phyloP scores from a whole-genome alignment of 163 green algal genomes.

The Volvox carteri region DNA sequence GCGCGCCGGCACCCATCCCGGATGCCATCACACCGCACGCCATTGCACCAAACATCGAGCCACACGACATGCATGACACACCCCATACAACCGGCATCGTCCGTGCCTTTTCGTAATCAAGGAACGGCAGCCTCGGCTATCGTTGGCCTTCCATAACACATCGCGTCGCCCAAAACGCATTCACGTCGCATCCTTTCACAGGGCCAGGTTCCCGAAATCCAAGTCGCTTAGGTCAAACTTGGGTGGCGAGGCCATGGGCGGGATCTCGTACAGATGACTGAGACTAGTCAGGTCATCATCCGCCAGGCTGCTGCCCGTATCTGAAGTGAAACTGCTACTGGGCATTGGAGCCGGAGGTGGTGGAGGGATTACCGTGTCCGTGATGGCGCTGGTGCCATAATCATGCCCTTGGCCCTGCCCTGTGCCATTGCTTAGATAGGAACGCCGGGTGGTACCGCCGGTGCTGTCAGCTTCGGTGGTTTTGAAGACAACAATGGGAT shows the following conservation, averaged over 20 bases:
- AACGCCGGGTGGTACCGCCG: background rate
- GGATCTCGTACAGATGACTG: constrained; percentile 38
- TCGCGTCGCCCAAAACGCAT: no score
- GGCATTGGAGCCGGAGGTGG: background rate
- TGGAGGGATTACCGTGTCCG: no score
- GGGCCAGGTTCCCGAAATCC: background rate
- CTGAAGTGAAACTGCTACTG: constrained; percentile 46
- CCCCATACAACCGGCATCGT: no score
- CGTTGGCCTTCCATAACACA: no score
- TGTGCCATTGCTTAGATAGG: background rate
- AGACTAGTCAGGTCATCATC: constrained; percentile 36
- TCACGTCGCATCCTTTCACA: no score
- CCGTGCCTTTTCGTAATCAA: no score
- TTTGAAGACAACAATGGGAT: background rate
- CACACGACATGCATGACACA: no score
- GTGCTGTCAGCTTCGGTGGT: background rate
- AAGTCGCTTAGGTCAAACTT: constrained; percentile 48
- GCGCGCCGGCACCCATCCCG: background rate
- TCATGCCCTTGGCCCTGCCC: no score
- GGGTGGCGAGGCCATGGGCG: constrained; percentile 44
- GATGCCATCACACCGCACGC: background rate
- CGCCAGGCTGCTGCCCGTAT: constrained; percentile 41
- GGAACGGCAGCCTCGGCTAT: no score
- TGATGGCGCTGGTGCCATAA: no score
- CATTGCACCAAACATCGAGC: no score